phyloP scores from a whole-genome alignment of 441 rosid genomes.

The Eutrema salsugineum region DNA sequence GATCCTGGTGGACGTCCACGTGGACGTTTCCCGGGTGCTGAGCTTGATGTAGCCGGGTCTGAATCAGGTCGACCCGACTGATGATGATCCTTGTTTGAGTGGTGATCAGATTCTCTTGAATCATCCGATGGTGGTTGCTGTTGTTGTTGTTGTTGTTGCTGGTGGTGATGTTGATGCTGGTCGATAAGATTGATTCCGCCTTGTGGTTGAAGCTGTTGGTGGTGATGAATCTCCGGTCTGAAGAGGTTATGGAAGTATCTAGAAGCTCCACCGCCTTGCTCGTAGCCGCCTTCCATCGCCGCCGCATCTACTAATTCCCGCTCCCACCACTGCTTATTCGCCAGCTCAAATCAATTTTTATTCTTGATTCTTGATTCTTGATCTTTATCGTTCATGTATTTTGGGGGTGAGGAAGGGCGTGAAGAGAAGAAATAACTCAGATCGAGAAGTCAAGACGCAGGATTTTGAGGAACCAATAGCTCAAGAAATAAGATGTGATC shows the following conservation, averaged over 20 bases:
- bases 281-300: constrained; percentile 52
- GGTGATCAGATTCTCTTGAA: constrained; percentile 45
- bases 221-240: constrained; percentile 49
- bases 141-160: constrained; percentile 17
- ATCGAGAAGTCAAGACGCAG: constrained; percentile 27
- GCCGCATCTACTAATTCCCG: constrained; percentile 41
- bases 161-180: constrained; percentile 20
- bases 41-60: constrained; percentile 36
- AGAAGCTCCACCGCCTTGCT: constrained; percentile 39
- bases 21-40: constrained; percentile 50
- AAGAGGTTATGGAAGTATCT: constrained; percentile 54
- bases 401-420: constrained; percentile 6
- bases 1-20: constrained; percentile 81
- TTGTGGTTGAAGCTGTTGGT: constrained; percentile 32
- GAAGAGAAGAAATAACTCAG: constrained; percentile 10
- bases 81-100: constrained; percentile 30
- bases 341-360: constrained; percentile 36
- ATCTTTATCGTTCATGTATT: constrained; percentile 9
- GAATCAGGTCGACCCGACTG: constrained; percentile 27
- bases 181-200: constrained; percentile 26
- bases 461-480: constrained; percentile 30
- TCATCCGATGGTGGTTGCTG: constrained; percentile 34
- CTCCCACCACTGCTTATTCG: constrained; percentile 63
- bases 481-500: constrained; percentile 3
- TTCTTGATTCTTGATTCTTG: constrained; percentile 2